Percentiles rank a stretch among this genome's conserved stretches.
phyloP scores from a whole-genome alignment of 495 filamentous ascomycete genomes.

The Polyplosphaeria fusca region DNA sequence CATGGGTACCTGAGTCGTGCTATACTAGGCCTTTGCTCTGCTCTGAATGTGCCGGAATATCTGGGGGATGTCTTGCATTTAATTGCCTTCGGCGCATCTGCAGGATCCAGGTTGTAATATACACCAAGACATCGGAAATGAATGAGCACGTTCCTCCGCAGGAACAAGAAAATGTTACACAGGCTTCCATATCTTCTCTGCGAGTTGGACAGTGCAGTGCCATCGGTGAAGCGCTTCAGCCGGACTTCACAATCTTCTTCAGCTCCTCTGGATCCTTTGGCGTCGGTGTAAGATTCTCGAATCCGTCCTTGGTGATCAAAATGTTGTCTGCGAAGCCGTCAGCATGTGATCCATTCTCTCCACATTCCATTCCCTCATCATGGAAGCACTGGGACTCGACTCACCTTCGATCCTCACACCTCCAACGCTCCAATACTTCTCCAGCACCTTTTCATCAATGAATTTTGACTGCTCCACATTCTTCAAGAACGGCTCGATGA shows the following conservation, averaged over 20 bases:
- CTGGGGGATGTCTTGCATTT: too few species aligned
- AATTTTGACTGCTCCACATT: slow-evolving; percentile 65
- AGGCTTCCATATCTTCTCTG: too few species aligned
- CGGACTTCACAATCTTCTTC: slow-evolving; percentile 46
- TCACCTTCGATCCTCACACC: slow-evolving; percentile 73
- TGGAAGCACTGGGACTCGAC: background rate
- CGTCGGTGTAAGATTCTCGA: slow-evolving; percentile 75
- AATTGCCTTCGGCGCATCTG: too few species aligned
- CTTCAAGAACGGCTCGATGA: slow-evolving; percentile 77
- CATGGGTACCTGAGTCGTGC: too few species aligned
- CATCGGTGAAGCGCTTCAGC: too few species aligned
- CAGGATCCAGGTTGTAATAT: too few species aligned
- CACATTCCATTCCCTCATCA: background rate
- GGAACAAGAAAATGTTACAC: too few species aligned
- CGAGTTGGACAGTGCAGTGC: too few species aligned
- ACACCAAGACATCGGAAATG: too few species aligned
- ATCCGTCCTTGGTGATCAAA: slow-evolving; percentile 71
- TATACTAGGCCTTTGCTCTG: too few species aligned
- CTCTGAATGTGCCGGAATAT: too few species aligned
- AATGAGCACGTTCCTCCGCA: too few species aligned
- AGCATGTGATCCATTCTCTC: slow-evolving; percentile 4
- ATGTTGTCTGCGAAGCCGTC: slow-evolving; percentile 59
- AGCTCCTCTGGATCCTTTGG: slow-evolving; percentile 71
- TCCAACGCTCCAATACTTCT: slow-evolving; percentile 85
- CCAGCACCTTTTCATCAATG: slow-evolving; percentile 70